Percentiles rank a stretch among this genome's conserved stretches.
These are phyloP conservation scores for Wickerhamiella occidentalis DNA, from an alignment of 805 yeast species.

Conservation along the genomic window DNA sequence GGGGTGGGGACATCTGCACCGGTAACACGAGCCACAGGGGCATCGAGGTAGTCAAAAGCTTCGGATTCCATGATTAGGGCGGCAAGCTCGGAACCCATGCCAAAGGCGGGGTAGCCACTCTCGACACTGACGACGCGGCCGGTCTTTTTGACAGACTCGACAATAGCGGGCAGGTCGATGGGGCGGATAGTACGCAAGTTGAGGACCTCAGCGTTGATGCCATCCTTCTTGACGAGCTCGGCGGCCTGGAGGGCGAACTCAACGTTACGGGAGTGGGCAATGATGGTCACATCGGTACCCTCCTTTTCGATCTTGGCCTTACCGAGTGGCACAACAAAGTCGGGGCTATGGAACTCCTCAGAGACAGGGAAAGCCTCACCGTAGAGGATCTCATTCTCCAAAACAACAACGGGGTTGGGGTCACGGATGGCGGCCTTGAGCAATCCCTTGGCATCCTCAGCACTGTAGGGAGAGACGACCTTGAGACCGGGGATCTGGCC, in stretches of 20 bases:
- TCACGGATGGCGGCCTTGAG: conserved; percentile 95
- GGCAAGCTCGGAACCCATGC: conserved; percentile 96
- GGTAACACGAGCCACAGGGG: conserved; percentile 96
- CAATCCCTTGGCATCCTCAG: conserved; percentile 93
- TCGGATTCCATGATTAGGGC: conserved; percentile 98
- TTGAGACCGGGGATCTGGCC: conserved; percentile 96
- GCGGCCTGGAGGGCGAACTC: conserved; percentile 83
- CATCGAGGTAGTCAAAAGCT: conserved; percentile 95
- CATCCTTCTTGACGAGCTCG: conserved; percentile 67
- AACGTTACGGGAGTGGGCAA: conserved; percentile 87
- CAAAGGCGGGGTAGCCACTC: conserved; percentile 95
- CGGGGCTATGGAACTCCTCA: conserved; percentile 80
- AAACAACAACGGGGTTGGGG: conserved; percentile 93
- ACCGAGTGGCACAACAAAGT: conserved; percentile 86
- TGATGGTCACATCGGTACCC: conserved; percentile 83
- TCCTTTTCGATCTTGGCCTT: conserved; percentile 89
- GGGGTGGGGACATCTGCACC: conserved; percentile 99
- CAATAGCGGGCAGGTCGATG: conserved; percentile 74
- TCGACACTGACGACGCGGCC: conserved; percentile 93
- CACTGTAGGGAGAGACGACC: conserved; percentile 88
- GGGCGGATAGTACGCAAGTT: conserved; percentile 97
- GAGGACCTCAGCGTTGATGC: conserved; percentile 83
- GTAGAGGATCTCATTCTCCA: conserved; percentile 91
- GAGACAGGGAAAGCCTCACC: conserved; percentile 83
- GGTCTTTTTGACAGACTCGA: conserved; percentile 88